Percentiles rank a stretch among this genome's conserved stretches.
phyloP scores from a whole-genome alignment of 2,329 filamentous ascomycete genomes.

The Plenodomus biglobosus region DNA sequence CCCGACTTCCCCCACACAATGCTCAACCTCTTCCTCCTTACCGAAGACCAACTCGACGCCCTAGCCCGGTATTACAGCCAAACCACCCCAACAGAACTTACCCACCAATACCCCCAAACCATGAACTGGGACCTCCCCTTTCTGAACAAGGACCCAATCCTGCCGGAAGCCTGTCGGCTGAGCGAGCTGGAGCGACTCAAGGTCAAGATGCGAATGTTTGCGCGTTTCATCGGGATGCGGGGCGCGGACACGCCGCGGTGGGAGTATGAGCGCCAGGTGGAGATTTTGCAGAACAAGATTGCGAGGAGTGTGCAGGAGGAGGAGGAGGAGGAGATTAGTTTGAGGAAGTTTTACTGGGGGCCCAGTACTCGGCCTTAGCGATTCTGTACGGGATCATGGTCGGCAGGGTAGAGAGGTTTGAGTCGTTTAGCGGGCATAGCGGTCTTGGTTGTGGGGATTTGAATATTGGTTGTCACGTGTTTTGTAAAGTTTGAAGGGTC shows the following conservation, averaged over 20 bases:
- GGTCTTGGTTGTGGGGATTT: no score
- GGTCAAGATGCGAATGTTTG: slow-evolving; percentile 69
- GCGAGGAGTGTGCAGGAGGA: slow-evolving; percentile 26
- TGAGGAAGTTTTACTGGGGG: background rate
- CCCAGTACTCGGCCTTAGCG: background rate
- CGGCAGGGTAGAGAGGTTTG: no score
- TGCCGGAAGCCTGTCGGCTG: slow-evolving; percentile 29
- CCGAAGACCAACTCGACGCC: slow-evolving; percentile 65
- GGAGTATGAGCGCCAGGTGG: slow-evolving; percentile 49
- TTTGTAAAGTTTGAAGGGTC: no score
- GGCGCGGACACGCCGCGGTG: slow-evolving; percentile 60
- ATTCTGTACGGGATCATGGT: no score
- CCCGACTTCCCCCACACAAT: slow-evolving; percentile 66
- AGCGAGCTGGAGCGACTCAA: slow-evolving; percentile 45
- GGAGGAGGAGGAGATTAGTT: slow-evolving; percentile 18
- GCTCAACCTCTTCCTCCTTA: slow-evolving; percentile 73
- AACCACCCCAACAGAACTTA: slow-evolving; percentile 55
- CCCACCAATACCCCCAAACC: slow-evolving; percentile 65
- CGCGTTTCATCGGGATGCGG: slow-evolving; percentile 70
- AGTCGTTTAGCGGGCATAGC: no score
- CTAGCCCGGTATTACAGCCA: slow-evolving; percentile 76
- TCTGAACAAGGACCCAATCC: slow-evolving; percentile 26
- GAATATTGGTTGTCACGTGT: no score
- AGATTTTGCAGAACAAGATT: slow-evolving; percentile 33
- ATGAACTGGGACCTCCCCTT: slow-evolving; percentile 60